Base-by-base conservation (phyloP, 2,329 filamentous ascomycete genomes). In the Stagonosporopsis chrysanthemi region DNA sequence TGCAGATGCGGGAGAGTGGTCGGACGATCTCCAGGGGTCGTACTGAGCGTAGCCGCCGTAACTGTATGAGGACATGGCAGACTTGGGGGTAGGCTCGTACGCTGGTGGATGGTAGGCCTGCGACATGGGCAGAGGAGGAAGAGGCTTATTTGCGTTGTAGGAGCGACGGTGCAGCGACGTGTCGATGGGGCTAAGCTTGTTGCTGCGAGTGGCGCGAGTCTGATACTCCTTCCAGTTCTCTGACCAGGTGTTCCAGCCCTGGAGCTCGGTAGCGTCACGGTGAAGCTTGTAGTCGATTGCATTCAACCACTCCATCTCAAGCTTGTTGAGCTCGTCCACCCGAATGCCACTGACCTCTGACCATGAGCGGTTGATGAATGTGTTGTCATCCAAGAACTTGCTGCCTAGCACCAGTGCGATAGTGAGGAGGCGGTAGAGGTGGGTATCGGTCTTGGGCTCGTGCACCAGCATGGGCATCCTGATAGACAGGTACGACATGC, bases 321-420 rank as follows among this genome's bases (percentile, higher is more conserved):
- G 85, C 58, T 84, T 82, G 79, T 97, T 97, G 66, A 97, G 83
- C 72, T 97, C 92, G 2, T 84, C 79, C 19, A 97, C 92, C 29
- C 88, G 83, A 65, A 97, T 96, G 60, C 91, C 91, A 77, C 92
- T 97, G 49, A 97, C 93, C 73, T 97, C 93, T 5, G 93, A 91
- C 93, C 93, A 97, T 1, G 93, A 97, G 52, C 91, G 90, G 80
- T 97, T 97, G 83, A 97, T 93, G 79, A 97, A 97, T 6, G 93
- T 97, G 79, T 97, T 97, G 82, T 97, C 93, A 71, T 97, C 93
- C 65, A 97, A 82, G 71, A 97, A 97, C 80, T 97, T 97, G 86
- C 92, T 96, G 58, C 92, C 93, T 50, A 97, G 83, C 48, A 97
- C 84, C 55, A 97, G 81, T 7, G 90, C 87, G 35, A 94, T 90